phyloP scores from a whole-genome alignment of 2,329 filamentous ascomycete genomes.

The Chalaropsis ovoidea region DNA sequence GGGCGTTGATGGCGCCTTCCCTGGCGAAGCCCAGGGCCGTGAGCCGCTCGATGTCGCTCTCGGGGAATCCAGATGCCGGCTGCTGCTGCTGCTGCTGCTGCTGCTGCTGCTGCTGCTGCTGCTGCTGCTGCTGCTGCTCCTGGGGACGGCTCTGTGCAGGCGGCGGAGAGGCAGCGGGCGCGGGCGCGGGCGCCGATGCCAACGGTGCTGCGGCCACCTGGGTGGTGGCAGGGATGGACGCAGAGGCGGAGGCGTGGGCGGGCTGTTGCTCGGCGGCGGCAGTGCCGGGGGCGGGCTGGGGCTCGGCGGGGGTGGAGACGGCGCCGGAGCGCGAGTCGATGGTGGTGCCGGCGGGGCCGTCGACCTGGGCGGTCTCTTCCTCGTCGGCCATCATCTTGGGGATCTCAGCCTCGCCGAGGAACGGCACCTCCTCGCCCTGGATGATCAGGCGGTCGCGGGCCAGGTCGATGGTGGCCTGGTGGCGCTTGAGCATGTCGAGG shows the following conservation, averaged over 20 bases:
- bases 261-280: conserved; percentile 22
- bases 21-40: conserved; percentile 66
- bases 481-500: conserved; percentile 91
- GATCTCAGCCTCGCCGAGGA: conserved; percentile 86
- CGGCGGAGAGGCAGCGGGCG: conserved; percentile 12
- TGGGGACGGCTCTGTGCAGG: conserved; percentile 27
- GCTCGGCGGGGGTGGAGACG: conserved; percentile 37
- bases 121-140: conserved; percentile 29
- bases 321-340: conserved; percentile 78
- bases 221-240: no score
- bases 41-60: conserved; percentile 64
- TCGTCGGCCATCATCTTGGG: conserved; percentile 71
- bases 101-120: conserved; percentile 27
- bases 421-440: conserved; percentile 76
- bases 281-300: conserved; percentile 28
- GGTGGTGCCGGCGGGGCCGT: conserved; percentile 77
- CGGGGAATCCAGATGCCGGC: conserved; percentile 37
- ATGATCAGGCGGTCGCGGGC: conserved; percentile 77
- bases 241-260: conserved; percentile 27
- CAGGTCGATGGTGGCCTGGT: conserved; percentile 87
- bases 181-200: conserved; percentile 27
- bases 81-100: conserved; percentile 28
- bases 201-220: no score
- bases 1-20: conserved; percentile 64
- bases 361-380: conserved; percentile 65